Evolutionary conservation across 164 flowering plant species (phyloP).

Genomic region (Stephania cephalantha): DNA sequence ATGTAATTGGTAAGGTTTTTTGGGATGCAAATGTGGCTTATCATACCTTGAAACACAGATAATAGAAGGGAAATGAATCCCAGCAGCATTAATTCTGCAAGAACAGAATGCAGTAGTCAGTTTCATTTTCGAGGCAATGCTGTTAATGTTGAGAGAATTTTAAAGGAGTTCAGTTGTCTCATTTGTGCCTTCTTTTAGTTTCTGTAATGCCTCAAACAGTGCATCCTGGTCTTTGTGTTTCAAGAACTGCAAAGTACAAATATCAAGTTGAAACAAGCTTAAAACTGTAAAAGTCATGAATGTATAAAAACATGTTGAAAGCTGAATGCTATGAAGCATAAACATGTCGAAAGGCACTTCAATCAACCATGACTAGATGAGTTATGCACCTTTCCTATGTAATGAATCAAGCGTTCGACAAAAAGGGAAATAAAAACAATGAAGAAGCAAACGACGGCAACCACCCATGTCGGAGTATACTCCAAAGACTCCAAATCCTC

Average conservation of each 20-base stretch:
- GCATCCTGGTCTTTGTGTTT: slow-evolving; percentile 33
- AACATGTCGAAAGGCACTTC: background rate
- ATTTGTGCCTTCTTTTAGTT: slow-evolving; percentile 52
- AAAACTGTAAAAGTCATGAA: background rate
- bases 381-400: slow-evolving; percentile 37
- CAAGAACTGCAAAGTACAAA: slow-evolving; percentile 20
- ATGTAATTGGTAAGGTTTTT: slow-evolving; percentile 21
- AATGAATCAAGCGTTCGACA: slow-evolving; percentile 65
- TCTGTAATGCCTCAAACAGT: slow-evolving; percentile 54
- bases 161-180: no score
- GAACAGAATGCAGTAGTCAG: slow-evolving; percentile 2
- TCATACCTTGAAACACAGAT: slow-evolving; percentile 55
- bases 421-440: slow-evolving; percentile 65
- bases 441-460: slow-evolving; percentile 69
- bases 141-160: background rate
- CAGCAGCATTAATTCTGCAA: slow-evolving; percentile 86
- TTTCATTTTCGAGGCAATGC: background rate
- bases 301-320: background rate
- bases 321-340: background rate
- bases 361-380: background rate
- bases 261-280: background rate
- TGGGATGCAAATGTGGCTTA: slow-evolving; percentile 58
- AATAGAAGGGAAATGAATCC: slow-evolving; percentile 87
- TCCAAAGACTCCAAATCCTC: slow-evolving; percentile 38
- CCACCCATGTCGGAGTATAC: slow-evolving; percentile 87